These are phyloP conservation scores for Rhytidhysteron rufulum DNA, from an alignment of 2,329 filamentous ascomycete species.

Conservation along the genomic window DNA sequence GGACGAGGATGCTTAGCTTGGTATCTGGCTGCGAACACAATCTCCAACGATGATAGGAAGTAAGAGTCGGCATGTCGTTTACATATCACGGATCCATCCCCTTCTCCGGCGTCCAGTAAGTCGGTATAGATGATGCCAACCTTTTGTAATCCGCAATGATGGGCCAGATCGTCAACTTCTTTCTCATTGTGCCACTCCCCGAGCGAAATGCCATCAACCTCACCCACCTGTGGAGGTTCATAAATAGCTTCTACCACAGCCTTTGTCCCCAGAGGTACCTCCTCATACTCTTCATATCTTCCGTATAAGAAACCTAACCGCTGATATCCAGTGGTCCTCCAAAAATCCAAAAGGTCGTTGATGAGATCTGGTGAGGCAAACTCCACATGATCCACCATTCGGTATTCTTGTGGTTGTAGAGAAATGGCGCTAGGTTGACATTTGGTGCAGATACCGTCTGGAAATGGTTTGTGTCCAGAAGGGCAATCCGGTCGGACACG, in stretches of 20 bases:
- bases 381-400: conserved; percentile 98
- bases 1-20: conserved; percentile 86
- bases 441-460: conserved; percentile 95
- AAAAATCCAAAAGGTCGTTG: conserved; percentile 86
- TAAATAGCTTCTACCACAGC: conserved; percentile 96
- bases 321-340: conserved; percentile 81
- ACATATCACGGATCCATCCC: conserved; percentile 84
- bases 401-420: conserved; percentile 85
- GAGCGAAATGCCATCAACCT: conserved; percentile 82
- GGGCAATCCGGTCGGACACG: conserved; percentile 86
- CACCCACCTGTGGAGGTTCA: conserved; percentile 86
- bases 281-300: conserved; percentile 81
- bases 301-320: conserved; percentile 89
- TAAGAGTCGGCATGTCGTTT: conserved; percentile 95
- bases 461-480: conserved; percentile 88
- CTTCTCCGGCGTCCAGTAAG: conserved; percentile 73
- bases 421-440: conserved; percentile 97
- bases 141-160: conserved; percentile 77
- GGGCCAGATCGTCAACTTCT: conserved; percentile 75
- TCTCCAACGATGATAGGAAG: conserved; percentile 87
- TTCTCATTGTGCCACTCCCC: conserved; percentile 81
- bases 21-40: conserved; percentile 80
- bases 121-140: conserved; percentile 96
- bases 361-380: conserved; percentile 83
- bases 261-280: conserved; percentile 91